A percentile compares a stretch with the other conserved stretches of the same genome.
Evolutionary conservation across 1,284 basidiomycete species (phyloP).

Genomic region (Ceratobasidium sp.): DNA sequence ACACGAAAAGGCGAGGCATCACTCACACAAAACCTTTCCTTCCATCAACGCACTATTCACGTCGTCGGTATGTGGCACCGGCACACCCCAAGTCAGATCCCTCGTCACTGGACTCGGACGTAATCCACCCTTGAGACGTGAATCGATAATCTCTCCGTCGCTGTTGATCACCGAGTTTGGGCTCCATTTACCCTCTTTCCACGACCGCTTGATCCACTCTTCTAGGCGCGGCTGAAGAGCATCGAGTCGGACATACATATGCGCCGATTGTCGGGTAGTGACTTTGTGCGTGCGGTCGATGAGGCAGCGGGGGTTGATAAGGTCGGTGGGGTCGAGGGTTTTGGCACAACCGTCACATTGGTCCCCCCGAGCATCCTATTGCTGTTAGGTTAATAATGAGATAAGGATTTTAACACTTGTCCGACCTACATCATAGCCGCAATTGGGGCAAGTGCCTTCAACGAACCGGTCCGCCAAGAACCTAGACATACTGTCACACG

Average conservation of each 20-base stretch:
- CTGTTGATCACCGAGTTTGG: conserved; percentile 90
- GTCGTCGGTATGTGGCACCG: conserved; percentile 81
- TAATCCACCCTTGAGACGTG: conserved; percentile 88
- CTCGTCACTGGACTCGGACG: conserved; percentile 92
- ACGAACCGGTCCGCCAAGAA: conserved; percentile 97
- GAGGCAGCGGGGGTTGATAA: conserved; percentile 96
- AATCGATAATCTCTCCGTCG: conserved; percentile 91
- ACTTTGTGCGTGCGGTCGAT: conserved; percentile 85
- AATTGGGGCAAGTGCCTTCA: conserved; percentile 93
- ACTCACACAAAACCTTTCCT: conserved; percentile 95
- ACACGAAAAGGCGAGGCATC: background rate
- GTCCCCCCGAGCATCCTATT: conserved; percentile 96
- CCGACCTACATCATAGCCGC: conserved; percentile 76
- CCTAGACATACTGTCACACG: conserved; percentile 58
- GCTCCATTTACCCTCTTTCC: conserved; percentile 89
- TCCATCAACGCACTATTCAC: conserved; percentile 84
- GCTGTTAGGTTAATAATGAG: background rate
- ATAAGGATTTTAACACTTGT: background rate
- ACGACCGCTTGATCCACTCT: conserved; percentile 88
- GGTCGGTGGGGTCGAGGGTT: conserved; percentile 92
- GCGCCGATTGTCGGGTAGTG: conserved; percentile 82
- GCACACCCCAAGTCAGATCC: conserved; percentile 97
- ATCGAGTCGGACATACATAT: conserved; percentile 94
- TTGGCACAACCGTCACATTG: conserved; percentile 97
- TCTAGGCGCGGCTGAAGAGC: conserved; percentile 86